A percentile compares a stretch with the other conserved stretches of the same genome.
Evolutionary conservation across 192 early-diverging fungal genomes (phyloP).

Genomic region (Lobosporangium transversale): DNA sequence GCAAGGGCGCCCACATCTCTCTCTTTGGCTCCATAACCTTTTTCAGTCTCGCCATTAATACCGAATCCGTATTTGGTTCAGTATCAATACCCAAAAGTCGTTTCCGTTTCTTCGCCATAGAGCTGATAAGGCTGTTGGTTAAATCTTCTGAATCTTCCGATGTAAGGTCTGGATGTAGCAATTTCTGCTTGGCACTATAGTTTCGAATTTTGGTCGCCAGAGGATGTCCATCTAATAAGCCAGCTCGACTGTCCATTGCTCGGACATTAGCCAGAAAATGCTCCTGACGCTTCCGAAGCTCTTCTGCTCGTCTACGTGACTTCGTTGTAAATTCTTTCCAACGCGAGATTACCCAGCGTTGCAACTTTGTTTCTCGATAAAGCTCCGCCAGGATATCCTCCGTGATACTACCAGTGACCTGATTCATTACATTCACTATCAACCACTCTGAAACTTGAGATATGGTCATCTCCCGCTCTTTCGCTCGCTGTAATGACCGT

Average conservation of each 20-base stretch:
- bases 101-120: slow-evolving; percentile 25
- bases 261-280: slow-evolving; percentile 34
- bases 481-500: slow-evolving; percentile 24
- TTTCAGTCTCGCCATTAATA: slow-evolving; percentile 26
- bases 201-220: slow-evolving; percentile 25
- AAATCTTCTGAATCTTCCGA: too few species aligned
- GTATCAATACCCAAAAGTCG: slow-evolving; percentile 27
- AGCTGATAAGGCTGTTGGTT: too few species aligned
- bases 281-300: slow-evolving; percentile 24
- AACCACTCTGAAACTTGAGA: slow-evolving; percentile 1
- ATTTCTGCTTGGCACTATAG: slow-evolving; percentile 17
- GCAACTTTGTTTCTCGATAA: slow-evolving; percentile 20
- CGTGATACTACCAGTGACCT: background rate
- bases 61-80: slow-evolving; percentile 32
- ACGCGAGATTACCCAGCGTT: slow-evolving; percentile 5
- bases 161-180: too few species aligned
- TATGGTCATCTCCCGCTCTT: slow-evolving; percentile 13
- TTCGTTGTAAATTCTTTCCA: slow-evolving; percentile 20
- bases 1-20: slow-evolving; percentile 38
- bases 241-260: slow-evolving; percentile 38
- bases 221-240: slow-evolving; percentile 8
- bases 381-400: slow-evolving; percentile 20
- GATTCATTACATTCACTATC: slow-evolving; percentile 2
- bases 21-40: slow-evolving; percentile 26
- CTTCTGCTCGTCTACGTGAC: slow-evolving; percentile 23